Base-by-base conservation (phyloP, 345 rosid genomes). In the Eucalyptus curtisii region DNA sequence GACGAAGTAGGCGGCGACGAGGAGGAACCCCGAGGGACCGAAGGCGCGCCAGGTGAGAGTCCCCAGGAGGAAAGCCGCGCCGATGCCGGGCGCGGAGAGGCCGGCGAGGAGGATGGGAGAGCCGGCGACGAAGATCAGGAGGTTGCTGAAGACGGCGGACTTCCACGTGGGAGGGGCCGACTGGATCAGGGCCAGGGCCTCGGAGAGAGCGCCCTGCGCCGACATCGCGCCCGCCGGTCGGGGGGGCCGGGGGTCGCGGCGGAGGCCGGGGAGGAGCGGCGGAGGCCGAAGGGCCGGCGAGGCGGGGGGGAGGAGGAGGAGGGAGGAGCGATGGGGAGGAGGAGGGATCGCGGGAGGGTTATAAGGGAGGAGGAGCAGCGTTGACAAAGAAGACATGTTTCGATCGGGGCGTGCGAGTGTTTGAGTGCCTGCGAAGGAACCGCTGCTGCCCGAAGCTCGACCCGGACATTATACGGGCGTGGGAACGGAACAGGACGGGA, bases 31-130 rank as follows among this genome's bases (percentile, higher is more conserved):
- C 81, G 97, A 90, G 48, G 98, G 92, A 15, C 97, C 97, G 88
- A 96, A 98, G 86, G 99, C 98, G 42, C 99, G 96, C 99, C 99
- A 98, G 87, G 98, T 96, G 88, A 98, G 95, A 89, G 96, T 95
- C 12, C 97, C 99, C 81, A 98, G 94, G 92, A 97, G 89, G 90
- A 96, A 98, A 5, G 99, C 99, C 25, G 99, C 98, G 40, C 89
- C 90, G 89, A 97, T 96, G 40, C 99, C 99, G 12, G 96, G 90
- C 42, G 91, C 86, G 3, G 99, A 97, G 31, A 98, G 96, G 19
- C 99, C 99, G 25, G 97, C 79, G 16, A 97, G 91, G 57, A 98
- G 91, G 91, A 98, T 89, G 25, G 99, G 99, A 13, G 98, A 93
- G 3, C 99, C 99, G 50, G 92, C 88, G 88, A 93, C 86, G 92